Evolutionary conservation across 768 basidiomycete species (phyloP), one percentile per base, ranked within the genome.

Genomic region (Auricularia sp.): DNA sequence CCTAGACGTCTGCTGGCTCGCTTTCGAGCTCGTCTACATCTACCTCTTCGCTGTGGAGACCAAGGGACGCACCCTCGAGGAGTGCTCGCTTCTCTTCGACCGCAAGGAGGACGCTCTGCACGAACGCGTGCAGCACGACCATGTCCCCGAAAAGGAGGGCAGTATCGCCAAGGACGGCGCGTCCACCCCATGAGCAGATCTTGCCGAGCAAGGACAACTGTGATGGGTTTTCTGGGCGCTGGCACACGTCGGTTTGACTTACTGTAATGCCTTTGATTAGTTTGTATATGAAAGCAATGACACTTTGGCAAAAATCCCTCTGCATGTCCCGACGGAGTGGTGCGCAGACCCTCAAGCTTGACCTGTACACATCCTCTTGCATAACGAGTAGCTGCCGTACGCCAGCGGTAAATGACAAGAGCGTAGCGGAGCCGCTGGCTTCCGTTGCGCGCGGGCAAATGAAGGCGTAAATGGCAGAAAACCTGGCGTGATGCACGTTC

Each of bases 1-100:
- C 14, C 63, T 8, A 34, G 67, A 84, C 79, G 78, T 90, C 70
- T 83, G 90, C 62, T 90, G 87, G 86, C 79, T 90, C 69, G 78
- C 75, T 47, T 83, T 83, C 72, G 88, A 91, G 76, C 73, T 79
- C 63, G 77, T 82, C 60, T 90, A 83, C 78, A 71, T 83, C 70
- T 90, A 80, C 77, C 76, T 86, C 77, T 89, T 72, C 69, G 62
- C 77, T 78, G 69, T 74, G 74, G 66, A 73, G 70, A 36, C 78
- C 77, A 70, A 70, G 66, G 56, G 56, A 21, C 63, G 63, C 39
- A 64, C 63, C 18, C 39, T 64, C 35, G 63, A 64, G 58, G 63
- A 64, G 47, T 58, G 54, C 54, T 54, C 63, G n/a, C 34, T 58
- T 4, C 36, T 64, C 5, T 64, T 64, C 58, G 63, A 64, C 58